Percentiles rank a stretch among this genome's conserved stretches.
Evolutionary conservation across 768 basidiomycete species (phyloP).

Genomic region (Rhodosporidiobolus odoratus): DNA sequence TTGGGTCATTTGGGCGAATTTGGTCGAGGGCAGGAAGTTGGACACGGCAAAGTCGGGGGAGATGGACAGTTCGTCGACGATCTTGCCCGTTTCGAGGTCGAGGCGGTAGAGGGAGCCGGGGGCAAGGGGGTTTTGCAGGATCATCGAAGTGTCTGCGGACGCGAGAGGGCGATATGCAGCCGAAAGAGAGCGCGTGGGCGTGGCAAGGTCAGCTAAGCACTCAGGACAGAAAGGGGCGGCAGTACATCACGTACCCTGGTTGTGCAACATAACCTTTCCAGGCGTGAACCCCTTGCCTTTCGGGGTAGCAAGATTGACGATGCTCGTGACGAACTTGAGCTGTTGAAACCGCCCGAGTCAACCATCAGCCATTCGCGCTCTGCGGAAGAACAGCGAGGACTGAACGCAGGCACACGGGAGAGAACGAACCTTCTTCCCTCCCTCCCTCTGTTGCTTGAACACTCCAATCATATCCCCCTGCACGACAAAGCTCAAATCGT

Average conservation of each 20-base stretch:
- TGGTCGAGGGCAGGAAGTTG: conserved; percentile 85
- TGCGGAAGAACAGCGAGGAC: background rate
- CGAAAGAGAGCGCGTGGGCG: no score
- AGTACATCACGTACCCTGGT: conserved; percentile 32
- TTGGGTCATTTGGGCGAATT: conserved; percentile 86
- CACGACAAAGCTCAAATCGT: conserved; percentile 88
- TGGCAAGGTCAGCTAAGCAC: conserved; percentile 10
- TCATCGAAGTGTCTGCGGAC: conserved; percentile 76
- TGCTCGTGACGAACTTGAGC: conserved; percentile 80
- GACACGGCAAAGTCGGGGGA: conserved; percentile 78
- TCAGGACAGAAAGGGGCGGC: background rate
- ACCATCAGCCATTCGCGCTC: conserved; percentile 62
- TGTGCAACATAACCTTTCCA: conserved; percentile 54
- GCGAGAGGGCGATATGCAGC: no score
- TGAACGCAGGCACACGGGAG: no score
- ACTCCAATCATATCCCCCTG: conserved; percentile 58
- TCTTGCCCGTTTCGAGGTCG: conserved; percentile 87
- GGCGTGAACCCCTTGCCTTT: conserved; percentile 75
- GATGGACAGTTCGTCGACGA: conserved; percentile 99
- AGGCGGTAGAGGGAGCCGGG: conserved; percentile 78
- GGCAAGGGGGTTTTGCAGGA: conserved; percentile 76
- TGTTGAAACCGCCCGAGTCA: conserved; percentile 73
- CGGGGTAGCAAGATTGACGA: conserved; percentile 70
- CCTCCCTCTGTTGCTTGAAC: conserved; percentile 41
- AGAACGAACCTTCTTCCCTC: conserved; percentile 38